Evolutionary conservation across 495 filamentous ascomycete species (phyloP).

Genomic region (Annulohypoxylon stygium): DNA sequence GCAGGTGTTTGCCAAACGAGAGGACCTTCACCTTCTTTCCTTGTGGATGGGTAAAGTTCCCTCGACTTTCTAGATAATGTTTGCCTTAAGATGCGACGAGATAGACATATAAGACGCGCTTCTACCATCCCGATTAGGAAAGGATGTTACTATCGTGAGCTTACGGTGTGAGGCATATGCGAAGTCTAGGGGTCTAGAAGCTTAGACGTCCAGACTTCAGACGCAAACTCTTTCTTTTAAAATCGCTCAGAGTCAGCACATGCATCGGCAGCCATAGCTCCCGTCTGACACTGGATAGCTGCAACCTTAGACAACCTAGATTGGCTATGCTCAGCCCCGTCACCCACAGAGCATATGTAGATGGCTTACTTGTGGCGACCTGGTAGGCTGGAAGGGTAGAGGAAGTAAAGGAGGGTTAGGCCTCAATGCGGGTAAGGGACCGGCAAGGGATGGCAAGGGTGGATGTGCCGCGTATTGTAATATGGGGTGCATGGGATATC

Average conservation of each 20-base stretch:
- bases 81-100: slow-evolving; percentile 2
- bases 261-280: slow-evolving; percentile 14
- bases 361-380: slow-evolving; percentile 12
- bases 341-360: slow-evolving; percentile 15
- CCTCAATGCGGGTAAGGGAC: slow-evolving; percentile 25
- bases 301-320: neutral
- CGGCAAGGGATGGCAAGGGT: neutral
- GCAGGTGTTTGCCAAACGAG: slow-evolving; percentile 13
- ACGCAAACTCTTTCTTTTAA: slow-evolving; percentile 5
- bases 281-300: neutral
- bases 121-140: slow-evolving; percentile 28
- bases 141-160: slow-evolving; percentile 28
- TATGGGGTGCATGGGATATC: slow-evolving; percentile 11
- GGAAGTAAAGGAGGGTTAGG: slow-evolving; percentile 14
- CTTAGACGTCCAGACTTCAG: slow-evolving; percentile 15
- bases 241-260: slow-evolving; percentile 40
- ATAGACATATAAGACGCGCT: slow-evolving; percentile 30
- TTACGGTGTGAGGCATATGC: slow-evolving; percentile 19
- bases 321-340: slow-evolving; percentile 7
- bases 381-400: slow-evolving; percentile 2
- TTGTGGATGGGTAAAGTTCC: neutral
- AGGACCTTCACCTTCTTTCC: neutral
- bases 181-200: slow-evolving; percentile 5
- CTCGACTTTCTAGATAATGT: slow-evolving; percentile 2
- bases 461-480: slow-evolving; percentile 24